Evolutionary conservation across 1,284 basidiomycete species (phyloP), one percentile per base, ranked within the genome.

Genomic region (Coriolopsis trogii): DNA sequence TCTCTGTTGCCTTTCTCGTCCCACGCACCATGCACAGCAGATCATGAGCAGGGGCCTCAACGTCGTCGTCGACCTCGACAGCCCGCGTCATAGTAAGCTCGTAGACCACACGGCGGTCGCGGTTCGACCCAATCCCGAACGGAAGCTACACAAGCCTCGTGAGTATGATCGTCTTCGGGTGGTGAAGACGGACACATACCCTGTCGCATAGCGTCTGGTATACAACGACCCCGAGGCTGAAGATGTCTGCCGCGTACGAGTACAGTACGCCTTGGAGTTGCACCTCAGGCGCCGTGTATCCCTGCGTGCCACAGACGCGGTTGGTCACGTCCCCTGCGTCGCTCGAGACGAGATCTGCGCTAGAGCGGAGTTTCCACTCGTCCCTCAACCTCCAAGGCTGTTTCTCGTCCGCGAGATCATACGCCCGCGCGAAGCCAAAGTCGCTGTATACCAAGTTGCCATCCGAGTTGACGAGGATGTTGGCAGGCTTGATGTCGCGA

Each of bases 401-500:
- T n/a, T 54, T 21, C 8, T 38, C 34, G 5, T 28, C 49, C 73
- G 77, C 29, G 9, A 7, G 76, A 78, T 1, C 84, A 74, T 28
- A 78, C 76, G 7, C 77, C 81, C 56, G 50, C 21, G 78, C 77
- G 44, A 82, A 63, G 63, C 86, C 86, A 68, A 86, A 84, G 65
- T 87, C 85, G 29, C 84, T 84, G 41, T 87, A 71, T 59, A 85
- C 82, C 4, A 82, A 78, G 59, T 86, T 81, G 2, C 82, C 83
- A 43, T 75, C 71, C 57, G 80, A 77, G 65, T 83, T 82, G 15
- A 87, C 69, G n/a, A 86, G 71, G 47, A 87, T 77, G 64, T 87
- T 87, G 61, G 82, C 82, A 1, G 84, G 84, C 68, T 70, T 70
- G 46, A 70, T 56, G 52, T 70, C 69, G 41, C 69, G 67, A 53